These are phyloP conservation scores for Trypanosoma cruzi DNA, from an alignment of 208 protist genomes.

Conservation along the genomic window DNA sequence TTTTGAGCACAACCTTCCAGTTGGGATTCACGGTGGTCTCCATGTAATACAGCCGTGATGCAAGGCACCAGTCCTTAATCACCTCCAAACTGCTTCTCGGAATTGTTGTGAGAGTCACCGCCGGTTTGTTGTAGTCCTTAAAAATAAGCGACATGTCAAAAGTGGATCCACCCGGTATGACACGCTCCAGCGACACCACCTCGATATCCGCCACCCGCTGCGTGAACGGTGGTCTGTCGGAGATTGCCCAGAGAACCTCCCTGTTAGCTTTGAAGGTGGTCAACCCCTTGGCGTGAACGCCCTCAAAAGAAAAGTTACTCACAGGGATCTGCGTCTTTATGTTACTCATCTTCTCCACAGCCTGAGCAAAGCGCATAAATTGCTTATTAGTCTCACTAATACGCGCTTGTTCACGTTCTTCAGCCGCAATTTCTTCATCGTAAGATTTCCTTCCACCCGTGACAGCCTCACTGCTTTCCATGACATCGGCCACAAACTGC, in stretches of 20 bases:
- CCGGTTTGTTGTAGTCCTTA: conserved; percentile 95
- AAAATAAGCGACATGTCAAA: conserved; percentile 98
- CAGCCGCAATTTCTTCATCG: conserved; percentile 79
- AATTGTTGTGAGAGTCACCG: conserved; percentile 70
- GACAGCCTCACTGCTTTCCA: conserved; percentile 87
- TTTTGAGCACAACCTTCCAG: conserved; percentile 78
- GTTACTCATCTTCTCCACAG: conserved; percentile 70
- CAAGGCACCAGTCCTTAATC: conserved; percentile 87
- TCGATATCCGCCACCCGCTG: conserved; percentile 94
- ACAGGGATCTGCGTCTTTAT: conserved; percentile 80
- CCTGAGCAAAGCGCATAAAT: conserved; percentile 79
- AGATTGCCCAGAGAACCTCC: conserved; percentile 85
- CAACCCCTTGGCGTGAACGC: conserved; percentile 75
- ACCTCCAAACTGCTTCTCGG: conserved; percentile 49
- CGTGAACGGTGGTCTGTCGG: conserved; percentile 94
- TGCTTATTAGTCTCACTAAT: conserved; percentile 83
- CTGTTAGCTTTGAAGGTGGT: conserved; percentile 74
- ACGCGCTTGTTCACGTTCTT: conserved; percentile 72
- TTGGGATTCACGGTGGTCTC: conserved; percentile 79
- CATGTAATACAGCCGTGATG: conserved; percentile 83
- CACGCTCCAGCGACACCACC: conserved; percentile 95
- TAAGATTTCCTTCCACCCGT: conserved; percentile 52
- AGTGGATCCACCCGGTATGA: conserved; percentile 86
- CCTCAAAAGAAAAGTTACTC: conserved; percentile 85
- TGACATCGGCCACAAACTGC: conserved; percentile 97